These are phyloP conservation scores for Cardamine resedifolia DNA, from an alignment of 345 rosid genomes.

Conservation along the genomic window DNA sequence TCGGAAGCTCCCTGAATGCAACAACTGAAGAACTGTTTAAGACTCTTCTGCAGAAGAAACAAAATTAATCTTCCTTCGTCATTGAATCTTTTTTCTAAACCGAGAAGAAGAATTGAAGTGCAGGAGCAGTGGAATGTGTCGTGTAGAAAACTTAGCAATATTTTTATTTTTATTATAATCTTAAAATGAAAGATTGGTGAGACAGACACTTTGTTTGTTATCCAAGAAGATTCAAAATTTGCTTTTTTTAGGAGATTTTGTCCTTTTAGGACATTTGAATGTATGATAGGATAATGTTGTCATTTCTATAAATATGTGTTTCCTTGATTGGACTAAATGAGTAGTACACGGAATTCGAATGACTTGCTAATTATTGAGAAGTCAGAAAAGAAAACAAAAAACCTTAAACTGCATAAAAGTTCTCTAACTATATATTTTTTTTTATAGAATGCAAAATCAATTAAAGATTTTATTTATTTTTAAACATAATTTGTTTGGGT, in stretches of 20 bases:
- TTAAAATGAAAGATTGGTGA: slow-evolving; percentile 15
- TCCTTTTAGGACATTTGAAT: slow-evolving; percentile 16
- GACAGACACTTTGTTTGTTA: neutral
- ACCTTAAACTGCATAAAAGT: neutral
- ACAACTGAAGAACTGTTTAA: slow-evolving; percentile 24
- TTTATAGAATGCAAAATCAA: neutral
- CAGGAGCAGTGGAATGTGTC: slow-evolving; percentile 18
- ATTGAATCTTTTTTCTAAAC: neutral
- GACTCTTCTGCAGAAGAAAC: slow-evolving; percentile 21
- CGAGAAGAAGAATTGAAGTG: slow-evolving; percentile 1
- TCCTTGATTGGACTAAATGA: slow-evolving; percentile 25
- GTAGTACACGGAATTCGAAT: slow-evolving; percentile 21
- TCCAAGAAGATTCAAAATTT: slow-evolving; percentile 14
- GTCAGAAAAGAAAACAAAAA: neutral
- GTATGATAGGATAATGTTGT: slow-evolving; percentile 34
- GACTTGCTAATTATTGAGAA: slow-evolving; percentile 2
- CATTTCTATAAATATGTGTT: slow-evolving; percentile 26
- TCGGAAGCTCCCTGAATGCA: slow-evolving; percentile 47
- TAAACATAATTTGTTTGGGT: neutral
- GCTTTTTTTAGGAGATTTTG: slow-evolving; percentile 10
- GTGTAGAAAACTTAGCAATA: slow-evolving; percentile 11
- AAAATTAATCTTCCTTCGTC: neutral
- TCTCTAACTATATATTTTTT: neutral
- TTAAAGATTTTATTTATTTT: neutral
- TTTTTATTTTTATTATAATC: neutral